Evolutionary conservation across 208 protist species (phyloP).

Genomic region (Acanthamoeba triangularis): DNA sequence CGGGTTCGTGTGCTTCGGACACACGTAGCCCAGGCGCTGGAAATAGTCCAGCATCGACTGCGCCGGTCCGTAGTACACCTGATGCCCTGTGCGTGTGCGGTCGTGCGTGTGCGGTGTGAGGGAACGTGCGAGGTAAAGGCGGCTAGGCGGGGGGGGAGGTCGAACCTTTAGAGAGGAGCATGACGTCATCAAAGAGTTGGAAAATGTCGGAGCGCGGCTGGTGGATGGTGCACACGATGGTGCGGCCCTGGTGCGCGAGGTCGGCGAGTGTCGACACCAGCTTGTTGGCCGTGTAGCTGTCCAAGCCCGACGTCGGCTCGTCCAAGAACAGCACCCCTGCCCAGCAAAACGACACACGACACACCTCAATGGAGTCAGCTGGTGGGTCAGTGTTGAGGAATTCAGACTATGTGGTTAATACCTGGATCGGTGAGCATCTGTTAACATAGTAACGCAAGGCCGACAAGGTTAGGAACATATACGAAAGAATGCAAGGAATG

Average conservation of each 20-base stretch:
- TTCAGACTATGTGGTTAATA: too few relatives aligned
- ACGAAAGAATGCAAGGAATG: background rate
- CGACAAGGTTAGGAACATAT: conserved; percentile 33
- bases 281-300: conserved; percentile 51
- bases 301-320: conserved; percentile 79
- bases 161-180: conserved; percentile 73
- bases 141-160: background rate
- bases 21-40: conserved; percentile 34
- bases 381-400: too few relatives aligned
- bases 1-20: conserved; percentile 72
- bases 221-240: conserved; percentile 84
- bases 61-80: conserved; percentile 4
- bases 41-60: conserved; percentile 52
- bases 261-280: conserved; percentile 11
- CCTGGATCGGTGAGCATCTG: conserved; percentile 68
- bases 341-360: too few relatives aligned
- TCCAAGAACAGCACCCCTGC: conserved; percentile 80
- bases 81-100: background rate
- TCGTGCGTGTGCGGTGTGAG: background rate
- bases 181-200: conserved; percentile 78
- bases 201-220: conserved; percentile 81
- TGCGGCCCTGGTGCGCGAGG: conserved; percentile 64
- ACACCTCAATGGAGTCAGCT: too few relatives aligned
- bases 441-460: background rate
- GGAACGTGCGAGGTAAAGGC: background rate